phyloP scores from a whole-genome alignment of 2,329 filamentous ascomycete species.

The Aspergillus ochraceoroseus region DNA sequence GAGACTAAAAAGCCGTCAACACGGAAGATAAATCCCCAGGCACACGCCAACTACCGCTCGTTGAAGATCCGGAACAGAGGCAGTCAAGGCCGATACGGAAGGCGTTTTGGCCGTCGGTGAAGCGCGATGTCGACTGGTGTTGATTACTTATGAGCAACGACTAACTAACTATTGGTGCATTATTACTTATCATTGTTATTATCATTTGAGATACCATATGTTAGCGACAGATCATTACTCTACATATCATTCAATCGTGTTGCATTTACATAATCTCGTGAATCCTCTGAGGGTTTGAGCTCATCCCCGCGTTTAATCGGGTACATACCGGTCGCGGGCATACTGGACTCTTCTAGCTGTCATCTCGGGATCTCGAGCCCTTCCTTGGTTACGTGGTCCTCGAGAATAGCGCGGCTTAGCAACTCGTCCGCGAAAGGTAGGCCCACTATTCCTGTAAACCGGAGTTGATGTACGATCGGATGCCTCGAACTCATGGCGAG shows the following conservation, averaged over 20 bases:
- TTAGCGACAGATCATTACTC: slow-evolving; percentile 8
- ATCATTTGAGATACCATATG: slow-evolving; percentile 21
- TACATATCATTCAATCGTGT: slow-evolving; percentile 11
- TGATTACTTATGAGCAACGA: slow-evolving; percentile 19
- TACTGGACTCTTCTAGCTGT: slow-evolving; percentile 27
- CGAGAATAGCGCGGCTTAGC: slow-evolving; percentile 23
- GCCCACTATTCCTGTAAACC: slow-evolving; percentile 17
- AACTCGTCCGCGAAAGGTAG: slow-evolving; percentile 23
- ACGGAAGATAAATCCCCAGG: slow-evolving; percentile 43
- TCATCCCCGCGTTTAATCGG: slow-evolving; percentile 24
- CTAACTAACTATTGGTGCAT: neutral
- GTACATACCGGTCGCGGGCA: slow-evolving; percentile 32
- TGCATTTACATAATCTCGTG: slow-evolving; percentile 6
- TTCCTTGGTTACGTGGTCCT: slow-evolving; percentile 10
- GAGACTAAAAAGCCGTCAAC: slow-evolving; percentile 26
- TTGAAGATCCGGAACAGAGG: slow-evolving; percentile 45
- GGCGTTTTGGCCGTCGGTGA: slow-evolving; percentile 39
- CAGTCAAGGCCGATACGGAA: slow-evolving; percentile 31
- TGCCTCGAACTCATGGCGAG: slow-evolving; percentile 3
- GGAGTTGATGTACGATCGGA: slow-evolving; percentile 25
- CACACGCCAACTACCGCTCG: slow-evolving; percentile 48
- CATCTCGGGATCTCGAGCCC: slow-evolving; percentile 18
- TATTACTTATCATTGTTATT: slow-evolving; percentile 8
- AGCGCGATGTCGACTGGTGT: slow-evolving; percentile 1
- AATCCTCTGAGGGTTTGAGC: neutral